phyloP scores from a whole-genome alignment of 495 filamentous ascomycete species.

The Xylaria intraflava region DNA sequence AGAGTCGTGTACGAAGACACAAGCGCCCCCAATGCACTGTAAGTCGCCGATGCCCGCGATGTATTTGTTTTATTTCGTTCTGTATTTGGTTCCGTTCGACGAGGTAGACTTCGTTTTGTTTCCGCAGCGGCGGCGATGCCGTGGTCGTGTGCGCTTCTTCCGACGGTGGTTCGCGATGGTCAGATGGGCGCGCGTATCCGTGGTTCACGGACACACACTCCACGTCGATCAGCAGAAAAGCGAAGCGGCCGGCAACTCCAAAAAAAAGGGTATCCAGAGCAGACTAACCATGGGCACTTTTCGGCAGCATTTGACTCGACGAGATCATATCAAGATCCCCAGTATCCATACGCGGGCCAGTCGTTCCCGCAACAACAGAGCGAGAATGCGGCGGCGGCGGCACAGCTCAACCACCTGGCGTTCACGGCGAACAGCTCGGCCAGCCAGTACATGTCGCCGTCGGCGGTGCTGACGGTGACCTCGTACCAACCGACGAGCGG shows the following conservation, averaged over 20 bases:
- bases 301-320: conserved; percentile 43
- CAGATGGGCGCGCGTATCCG: too few species aligned
- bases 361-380: conserved; percentile 33
- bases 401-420: conserved; percentile 45
- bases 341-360: conserved; percentile 40
- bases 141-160: too few species aligned
- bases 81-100: background rate
- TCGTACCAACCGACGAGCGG: conserved; percentile 64
- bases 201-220: too few species aligned
- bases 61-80: background rate
- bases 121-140: background rate
- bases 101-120: background rate
- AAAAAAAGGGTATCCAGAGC: background rate
- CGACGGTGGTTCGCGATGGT: conserved; percentile 33
- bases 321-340: conserved; percentile 36
- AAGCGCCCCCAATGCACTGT: conserved; percentile 44
- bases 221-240: too few species aligned
- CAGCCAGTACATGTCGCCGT: conserved; percentile 42
- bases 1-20: conserved; percentile 37
- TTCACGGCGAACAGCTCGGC: conserved; percentile 48
- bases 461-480: conserved; percentile 50
- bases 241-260: background rate
- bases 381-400: conserved; percentile 42
- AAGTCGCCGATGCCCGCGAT: conserved; percentile 13
- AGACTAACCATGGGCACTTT: background rate